Conservation (phyloP, 805 yeast species). For the Ogataea chonburiensis region DNA sequence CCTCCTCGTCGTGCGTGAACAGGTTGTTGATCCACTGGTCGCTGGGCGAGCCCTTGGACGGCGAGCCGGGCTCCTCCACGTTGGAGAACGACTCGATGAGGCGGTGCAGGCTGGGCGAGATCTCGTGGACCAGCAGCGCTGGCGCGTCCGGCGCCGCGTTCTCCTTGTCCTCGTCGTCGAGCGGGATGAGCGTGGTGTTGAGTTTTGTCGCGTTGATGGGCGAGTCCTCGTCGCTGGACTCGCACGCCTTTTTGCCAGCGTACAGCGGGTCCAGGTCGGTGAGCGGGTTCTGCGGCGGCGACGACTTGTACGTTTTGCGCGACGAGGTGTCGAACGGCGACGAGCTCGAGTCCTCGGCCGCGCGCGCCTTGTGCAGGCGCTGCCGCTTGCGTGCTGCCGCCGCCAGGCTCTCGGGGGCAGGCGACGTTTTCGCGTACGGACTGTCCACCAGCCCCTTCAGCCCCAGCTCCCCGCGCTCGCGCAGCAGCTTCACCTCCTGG, state of each 20-base stretch:
- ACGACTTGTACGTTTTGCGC: slow-evolving; percentile 8
- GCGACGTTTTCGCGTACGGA: slow-evolving; percentile 25
- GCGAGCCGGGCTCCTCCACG: slow-evolving; percentile 29
- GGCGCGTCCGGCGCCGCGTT: slow-evolving; percentile 26
- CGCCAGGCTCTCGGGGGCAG: slow-evolving; percentile 6
- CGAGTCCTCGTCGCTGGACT: slow-evolving; percentile 30
- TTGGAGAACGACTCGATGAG: slow-evolving; percentile 34
- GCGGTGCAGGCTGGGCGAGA: slow-evolving; percentile 35
- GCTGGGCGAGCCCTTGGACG: slow-evolving; percentile 25
- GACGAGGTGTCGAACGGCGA: slow-evolving; percentile 17
- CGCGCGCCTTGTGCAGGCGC: slow-evolving; percentile 8
- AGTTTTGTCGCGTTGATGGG: slow-evolving; percentile 48
- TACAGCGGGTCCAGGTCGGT: slow-evolving; percentile 31
- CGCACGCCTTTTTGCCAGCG: slow-evolving; percentile 11
- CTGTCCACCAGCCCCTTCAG: slow-evolving; percentile 33
- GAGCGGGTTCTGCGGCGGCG: slow-evolving; percentile 21
- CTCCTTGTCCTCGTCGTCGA: slow-evolving; percentile 43
- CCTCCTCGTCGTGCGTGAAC: slow-evolving; percentile 30
- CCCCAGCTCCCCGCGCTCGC: slow-evolving; percentile 35
- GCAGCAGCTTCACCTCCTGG: slow-evolving; percentile 24
- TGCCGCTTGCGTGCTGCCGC: slow-evolving; percentile 17
- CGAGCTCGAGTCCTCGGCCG: slow-evolving; percentile 13
- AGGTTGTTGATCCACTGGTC: slow-evolving; percentile 33
- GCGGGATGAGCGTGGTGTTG: slow-evolving; percentile 51
- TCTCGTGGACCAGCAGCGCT: slow-evolving; percentile 28